Percentiles rank a stretch among this genome's conserved stretches.
phyloP scores from a whole-genome alignment of 345 rosid species.

The Heritiera fomes region DNA sequence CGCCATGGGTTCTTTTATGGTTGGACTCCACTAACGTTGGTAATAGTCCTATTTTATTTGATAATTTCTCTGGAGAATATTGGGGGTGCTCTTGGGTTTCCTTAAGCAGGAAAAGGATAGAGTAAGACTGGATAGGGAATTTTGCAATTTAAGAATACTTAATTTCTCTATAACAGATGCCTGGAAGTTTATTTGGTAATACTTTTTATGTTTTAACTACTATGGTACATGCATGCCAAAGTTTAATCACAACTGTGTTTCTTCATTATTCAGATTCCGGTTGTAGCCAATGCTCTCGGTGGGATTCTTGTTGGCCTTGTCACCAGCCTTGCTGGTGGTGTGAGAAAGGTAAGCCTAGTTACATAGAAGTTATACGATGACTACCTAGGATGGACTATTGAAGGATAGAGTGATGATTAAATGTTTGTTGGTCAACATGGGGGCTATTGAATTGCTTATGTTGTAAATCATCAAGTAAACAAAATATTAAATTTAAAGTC shows the following conservation, averaged over 20 bases:
- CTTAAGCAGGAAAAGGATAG: neutral
- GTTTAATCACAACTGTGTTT: neutral
- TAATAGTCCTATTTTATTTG: constrained; percentile 34
- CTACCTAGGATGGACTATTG: neutral
- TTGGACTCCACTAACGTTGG: constrained; percentile 88
- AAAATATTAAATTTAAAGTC: neutral
- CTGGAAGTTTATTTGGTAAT: neutral
- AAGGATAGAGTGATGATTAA: neutral
- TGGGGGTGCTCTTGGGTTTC: neutral
- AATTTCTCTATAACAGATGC: neutral
- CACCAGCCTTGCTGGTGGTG: constrained; percentile 95
- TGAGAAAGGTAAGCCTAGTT: constrained; percentile 67
- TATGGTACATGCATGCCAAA: neutral
- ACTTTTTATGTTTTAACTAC: neutral
- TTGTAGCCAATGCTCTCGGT: constrained; percentile 77
- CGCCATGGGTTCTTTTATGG: constrained; percentile 83
- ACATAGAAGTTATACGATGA: neutral
- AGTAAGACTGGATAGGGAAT: neutral
- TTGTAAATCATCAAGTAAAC: constrained; percentile 2
- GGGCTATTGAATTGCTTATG: neutral
- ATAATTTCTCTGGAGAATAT: neutral
- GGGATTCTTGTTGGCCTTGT: constrained; percentile 97
- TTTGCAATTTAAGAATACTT: neutral
- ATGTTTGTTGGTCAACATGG: neutral
- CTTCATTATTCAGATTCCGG: constrained; percentile 64